A percentile compares a stretch with the other conserved stretches of the same genome.
Conservation (phyloP, 1,284 basidiomycete genomes). For the Apiotrichum porosum region DNA sequence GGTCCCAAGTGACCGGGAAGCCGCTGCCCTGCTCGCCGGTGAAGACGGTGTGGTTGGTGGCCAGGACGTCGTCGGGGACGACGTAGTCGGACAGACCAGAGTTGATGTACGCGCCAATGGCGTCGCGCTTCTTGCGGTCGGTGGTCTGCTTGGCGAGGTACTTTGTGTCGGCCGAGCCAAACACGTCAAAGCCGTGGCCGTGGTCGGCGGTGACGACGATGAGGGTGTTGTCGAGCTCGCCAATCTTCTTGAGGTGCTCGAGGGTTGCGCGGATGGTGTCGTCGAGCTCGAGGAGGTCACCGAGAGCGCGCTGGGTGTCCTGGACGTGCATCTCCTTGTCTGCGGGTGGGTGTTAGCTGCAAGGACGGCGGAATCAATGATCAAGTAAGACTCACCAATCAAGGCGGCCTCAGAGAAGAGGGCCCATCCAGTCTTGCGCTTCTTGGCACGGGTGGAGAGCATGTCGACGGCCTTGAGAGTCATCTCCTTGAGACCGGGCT, state of each 20-base stretch:
- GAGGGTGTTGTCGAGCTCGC: slow-evolving; percentile 48
- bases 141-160: slow-evolving; percentile 38
- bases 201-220: slow-evolving; percentile 51
- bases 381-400: too few relatives aligned
- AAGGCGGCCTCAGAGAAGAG: slow-evolving; percentile 51
- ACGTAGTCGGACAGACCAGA: slow-evolving; percentile 44
- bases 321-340: slow-evolving; percentile 50
- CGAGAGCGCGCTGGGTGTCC: slow-evolving; percentile 49
- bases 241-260: slow-evolving; percentile 47
- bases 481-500: slow-evolving; percentile 51
- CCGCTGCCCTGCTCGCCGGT: slow-evolving; percentile 35
- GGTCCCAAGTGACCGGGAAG: slow-evolving; percentile 49
- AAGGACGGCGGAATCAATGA: too few relatives aligned
- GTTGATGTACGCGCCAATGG: slow-evolving; percentile 45
- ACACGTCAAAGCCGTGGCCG: slow-evolving; percentile 47
- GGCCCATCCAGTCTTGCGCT: slow-evolving; percentile 45
- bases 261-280: slow-evolving; percentile 48
- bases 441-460: slow-evolving; percentile 41
- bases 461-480: slow-evolving; percentile 51
- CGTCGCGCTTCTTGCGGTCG: slow-evolving; percentile 45
- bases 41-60: slow-evolving; percentile 40
- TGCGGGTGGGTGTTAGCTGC: too few relatives aligned
- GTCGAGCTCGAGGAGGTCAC: slow-evolving; percentile 51
- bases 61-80: slow-evolving; percentile 30
- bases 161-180: slow-evolving; percentile 45